These are phyloP conservation scores for Vinca minor DNA, from an alignment of 257 asterid species.

Conservation along the genomic window DNA sequence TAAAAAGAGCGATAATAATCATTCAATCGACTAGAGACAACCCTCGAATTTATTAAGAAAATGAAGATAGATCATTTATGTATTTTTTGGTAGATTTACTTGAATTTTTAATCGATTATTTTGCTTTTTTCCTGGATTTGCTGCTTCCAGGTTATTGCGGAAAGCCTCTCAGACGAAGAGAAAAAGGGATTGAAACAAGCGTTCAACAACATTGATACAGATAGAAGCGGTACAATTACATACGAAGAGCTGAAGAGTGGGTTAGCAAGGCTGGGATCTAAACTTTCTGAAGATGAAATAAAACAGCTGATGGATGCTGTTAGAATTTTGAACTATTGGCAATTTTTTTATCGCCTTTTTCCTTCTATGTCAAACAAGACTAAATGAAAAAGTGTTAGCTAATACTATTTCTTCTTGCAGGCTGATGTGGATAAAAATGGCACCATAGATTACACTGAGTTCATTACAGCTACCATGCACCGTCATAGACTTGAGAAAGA, in stretches of 20 bases:
- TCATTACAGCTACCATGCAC: conserved; percentile 87
- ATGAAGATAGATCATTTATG: too few relatives aligned
- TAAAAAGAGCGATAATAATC: not conserved
- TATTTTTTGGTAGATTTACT: not conserved
- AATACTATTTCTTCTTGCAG: conserved; percentile 23
- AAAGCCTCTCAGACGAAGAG: conserved; percentile 69
- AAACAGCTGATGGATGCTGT: conserved; percentile 89
- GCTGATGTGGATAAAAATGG: conserved; percentile 89
- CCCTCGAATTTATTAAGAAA: not conserved
- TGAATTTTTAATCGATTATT: not conserved
- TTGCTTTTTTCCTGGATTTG: not conserved
- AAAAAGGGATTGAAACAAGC: conserved; percentile 66
- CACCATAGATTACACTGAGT: conserved; percentile 74
- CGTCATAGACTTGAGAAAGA: conserved; percentile 79
- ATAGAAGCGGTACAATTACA: conserved; percentile 71
- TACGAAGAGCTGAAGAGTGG: conserved; percentile 76
- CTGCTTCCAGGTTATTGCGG: conserved; percentile 67
- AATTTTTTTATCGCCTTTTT: too few relatives aligned
- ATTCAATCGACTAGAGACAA: not conserved
- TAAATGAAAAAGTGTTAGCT: not conserved
- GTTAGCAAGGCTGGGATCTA: conserved; percentile 71
- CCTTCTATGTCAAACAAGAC: too few relatives aligned
- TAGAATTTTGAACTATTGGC: conserved; percentile 17
- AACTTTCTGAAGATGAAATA: conserved; percentile 58
- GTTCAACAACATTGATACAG: conserved; percentile 87